Conservation (phyloP, 1,139 yeast species). For the Lodderomyces theae region DNA sequence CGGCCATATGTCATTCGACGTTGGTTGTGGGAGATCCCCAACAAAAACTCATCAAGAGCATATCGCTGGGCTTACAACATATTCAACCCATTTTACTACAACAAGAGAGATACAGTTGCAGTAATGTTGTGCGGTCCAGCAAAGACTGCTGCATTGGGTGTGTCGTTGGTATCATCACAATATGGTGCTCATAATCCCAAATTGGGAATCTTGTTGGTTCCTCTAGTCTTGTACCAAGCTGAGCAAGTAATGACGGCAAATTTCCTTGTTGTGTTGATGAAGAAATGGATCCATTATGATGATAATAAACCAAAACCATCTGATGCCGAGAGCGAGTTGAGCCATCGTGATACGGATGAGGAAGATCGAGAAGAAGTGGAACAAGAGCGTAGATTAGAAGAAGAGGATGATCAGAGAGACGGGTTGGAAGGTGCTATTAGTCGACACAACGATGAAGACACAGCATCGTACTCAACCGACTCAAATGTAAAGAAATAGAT, state of each 20-base stretch:
- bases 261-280: constrained; percentile 60
- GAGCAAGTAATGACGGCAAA: constrained; percentile 83
- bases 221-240: constrained; percentile 80
- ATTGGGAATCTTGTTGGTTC: constrained; percentile 72
- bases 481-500: constrained; percentile 1
- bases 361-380: constrained; percentile 4
- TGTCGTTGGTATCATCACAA: constrained; percentile 74
- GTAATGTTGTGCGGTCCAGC: constrained; percentile 90
- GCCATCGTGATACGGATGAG: constrained; percentile 3
- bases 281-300: constrained; percentile 58
- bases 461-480: constrained; percentile 2
- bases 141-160: constrained; percentile 89
- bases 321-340: constrained; percentile 15
- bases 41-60: constrained; percentile 33
- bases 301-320: constrained; percentile 16
- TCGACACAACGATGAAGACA: constrained; percentile 2
- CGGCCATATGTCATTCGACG: constrained; percentile 55
- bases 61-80: constrained; percentile 41
- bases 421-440: background rate
- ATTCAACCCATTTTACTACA: constrained; percentile 68
- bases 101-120: constrained; percentile 69
- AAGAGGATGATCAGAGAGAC: constrained; percentile 3
- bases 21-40: constrained; percentile 48
- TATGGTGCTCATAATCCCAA: constrained; percentile 62
- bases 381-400: constrained; percentile 1